A percentile compares a stretch with the other conserved stretches of the same genome.
phyloP scores from a whole-genome alignment of 192 early-diverging fungal species.

The Phlyctochytrium bullatum region DNA sequence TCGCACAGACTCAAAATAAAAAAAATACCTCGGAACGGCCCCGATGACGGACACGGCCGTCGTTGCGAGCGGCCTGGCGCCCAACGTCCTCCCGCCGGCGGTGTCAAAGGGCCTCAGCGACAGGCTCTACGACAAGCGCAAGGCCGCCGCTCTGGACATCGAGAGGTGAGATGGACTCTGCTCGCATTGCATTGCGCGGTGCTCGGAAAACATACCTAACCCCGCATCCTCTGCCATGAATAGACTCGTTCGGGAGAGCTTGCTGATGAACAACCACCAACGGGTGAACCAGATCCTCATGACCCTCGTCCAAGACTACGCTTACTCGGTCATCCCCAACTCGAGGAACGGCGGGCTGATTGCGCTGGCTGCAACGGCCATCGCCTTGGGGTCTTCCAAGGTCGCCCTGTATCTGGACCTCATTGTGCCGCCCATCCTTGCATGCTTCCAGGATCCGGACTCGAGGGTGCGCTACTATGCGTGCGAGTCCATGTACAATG shows the following conservation, averaged over 20 bases:
- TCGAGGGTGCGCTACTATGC: slow-evolving; percentile 96
- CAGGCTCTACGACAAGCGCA: slow-evolving; percentile 92
- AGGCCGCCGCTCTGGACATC: slow-evolving; percentile 85
- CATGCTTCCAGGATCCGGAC: slow-evolving; percentile 91
- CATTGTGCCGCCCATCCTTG: slow-evolving; percentile 91
- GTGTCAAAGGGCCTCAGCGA: slow-evolving; percentile 78
- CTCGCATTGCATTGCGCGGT: neutral
- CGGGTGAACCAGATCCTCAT: slow-evolving; percentile 71
- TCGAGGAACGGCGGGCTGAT: slow-evolving; percentile 93
- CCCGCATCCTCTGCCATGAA: neutral
- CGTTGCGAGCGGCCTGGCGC: neutral
- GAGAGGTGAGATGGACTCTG: slow-evolving; percentile 56
- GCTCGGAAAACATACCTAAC: neutral
- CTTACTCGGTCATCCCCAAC: slow-evolving; percentile 81
- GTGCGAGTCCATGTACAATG: slow-evolving; percentile 98
- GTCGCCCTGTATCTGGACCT: slow-evolving; percentile 55
- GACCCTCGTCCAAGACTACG: slow-evolving; percentile 82
- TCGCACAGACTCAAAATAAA: too few species aligned
- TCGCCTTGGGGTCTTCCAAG: slow-evolving; percentile 44
- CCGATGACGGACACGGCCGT: neutral
- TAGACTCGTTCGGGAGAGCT: slow-evolving; percentile 38
- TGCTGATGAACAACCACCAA: slow-evolving; percentile 25
- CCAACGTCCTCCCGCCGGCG: slow-evolving; percentile 23
- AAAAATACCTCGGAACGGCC: neutral
- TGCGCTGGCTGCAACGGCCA: slow-evolving; percentile 66